Conservation (phyloP, 2,329 filamentous ascomycete genomes). For the Colletotrichum gigasporum region DNA sequence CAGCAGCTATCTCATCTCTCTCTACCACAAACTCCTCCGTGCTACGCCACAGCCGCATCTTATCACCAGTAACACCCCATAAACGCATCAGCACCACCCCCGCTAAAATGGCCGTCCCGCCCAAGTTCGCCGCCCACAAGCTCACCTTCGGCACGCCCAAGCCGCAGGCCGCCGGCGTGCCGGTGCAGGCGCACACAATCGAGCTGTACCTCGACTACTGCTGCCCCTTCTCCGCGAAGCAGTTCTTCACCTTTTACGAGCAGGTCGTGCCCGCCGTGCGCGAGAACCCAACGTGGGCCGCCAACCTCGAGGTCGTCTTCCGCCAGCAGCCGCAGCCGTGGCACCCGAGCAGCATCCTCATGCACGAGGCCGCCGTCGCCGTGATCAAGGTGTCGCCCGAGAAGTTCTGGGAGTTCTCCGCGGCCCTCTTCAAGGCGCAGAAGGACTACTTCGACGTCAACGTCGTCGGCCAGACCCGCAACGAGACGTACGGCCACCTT, state of each 20-base stretch:
- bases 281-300: constrained; percentile 63
- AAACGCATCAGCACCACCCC: neutral
- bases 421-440: constrained; percentile 72
- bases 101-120: constrained; percentile 74
- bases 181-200: constrained; percentile 64
- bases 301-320: constrained; percentile 79
- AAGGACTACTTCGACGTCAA: constrained; percentile 84
- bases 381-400: constrained; percentile 76
- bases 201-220: constrained; percentile 87
- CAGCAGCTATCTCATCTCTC: neutral
- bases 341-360: constrained; percentile 86
- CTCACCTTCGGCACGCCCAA: constrained; percentile 57
- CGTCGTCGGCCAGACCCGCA: constrained; percentile 85
- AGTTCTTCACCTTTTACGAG: constrained; percentile 81
- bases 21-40: too few relatives aligned
- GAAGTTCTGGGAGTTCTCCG: constrained; percentile 84
- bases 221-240: constrained; percentile 75
- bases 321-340: constrained; percentile 94
- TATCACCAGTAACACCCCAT: neutral
- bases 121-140: constrained; percentile 80
- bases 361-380: constrained; percentile 85
- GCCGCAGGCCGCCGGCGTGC: constrained; percentile 43
- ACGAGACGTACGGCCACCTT: constrained; percentile 83
- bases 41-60: neutral
- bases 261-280: constrained; percentile 72